These are phyloP conservation scores for Arachis stenosperma DNA, from an alignment of 306 rosid species.

Conservation along the genomic window DNA sequence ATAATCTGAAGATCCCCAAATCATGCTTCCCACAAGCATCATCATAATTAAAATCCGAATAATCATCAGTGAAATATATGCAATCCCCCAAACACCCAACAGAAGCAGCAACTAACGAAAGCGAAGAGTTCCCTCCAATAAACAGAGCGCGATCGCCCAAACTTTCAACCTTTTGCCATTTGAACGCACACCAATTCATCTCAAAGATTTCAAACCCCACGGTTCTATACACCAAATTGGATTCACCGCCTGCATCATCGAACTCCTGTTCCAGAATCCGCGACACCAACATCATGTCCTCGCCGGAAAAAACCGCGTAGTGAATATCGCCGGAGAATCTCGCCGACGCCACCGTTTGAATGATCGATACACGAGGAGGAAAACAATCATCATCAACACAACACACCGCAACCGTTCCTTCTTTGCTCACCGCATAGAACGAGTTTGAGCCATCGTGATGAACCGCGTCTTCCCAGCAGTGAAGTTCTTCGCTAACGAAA, in stretches of 20 bases:
- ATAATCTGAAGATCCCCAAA: conserved; percentile 59
- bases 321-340: conserved; percentile 51
- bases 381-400: conserved; percentile 37
- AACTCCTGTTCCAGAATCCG: conserved; percentile 51
- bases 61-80: conserved; percentile 71
- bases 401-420: conserved; percentile 56
- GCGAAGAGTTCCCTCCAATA: conserved; percentile 62
- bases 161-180: conserved; percentile 52
- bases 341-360: conserved; percentile 6
- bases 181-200: conserved; percentile 53
- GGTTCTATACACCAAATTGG: conserved; percentile 46
- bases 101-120: conserved; percentile 60
- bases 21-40: conserved; percentile 59
- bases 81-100: conserved; percentile 55
- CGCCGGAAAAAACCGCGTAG: conserved; percentile 56
- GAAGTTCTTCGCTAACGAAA: conserved; percentile 40
- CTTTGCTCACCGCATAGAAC: conserved; percentile 63
- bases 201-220: conserved; percentile 55
- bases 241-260: conserved; percentile 5
- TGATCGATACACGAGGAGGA: conserved; percentile 40
- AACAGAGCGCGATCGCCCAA: conserved; percentile 64
- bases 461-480: conserved; percentile 60
- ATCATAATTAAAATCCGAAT: conserved; percentile 56
- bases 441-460: conserved; percentile 32
- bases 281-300: conserved; percentile 52